A percentile compares a stretch with the other conserved stretches of the same genome.
These are phyloP conservation scores for Debaryomycetaceae sp. DNA, from an alignment of 1,139 yeast species.

Conservation along the genomic window DNA sequence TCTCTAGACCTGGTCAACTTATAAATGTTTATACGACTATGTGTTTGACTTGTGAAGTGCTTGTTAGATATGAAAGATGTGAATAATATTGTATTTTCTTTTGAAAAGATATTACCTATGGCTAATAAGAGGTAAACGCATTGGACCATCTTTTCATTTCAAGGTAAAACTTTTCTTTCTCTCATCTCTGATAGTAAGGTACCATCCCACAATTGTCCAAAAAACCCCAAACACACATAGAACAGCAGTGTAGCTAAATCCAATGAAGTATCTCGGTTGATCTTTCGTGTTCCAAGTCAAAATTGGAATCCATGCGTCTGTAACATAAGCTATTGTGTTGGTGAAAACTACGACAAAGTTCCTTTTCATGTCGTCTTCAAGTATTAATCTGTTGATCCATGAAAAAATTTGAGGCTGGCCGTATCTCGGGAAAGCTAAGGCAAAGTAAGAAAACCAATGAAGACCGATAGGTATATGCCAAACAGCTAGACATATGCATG, in stretches of 20 bases:
- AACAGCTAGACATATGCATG: slow-evolving; percentile 38
- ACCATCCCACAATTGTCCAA: slow-evolving; percentile 28
- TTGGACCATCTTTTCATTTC: too few relatives aligned
- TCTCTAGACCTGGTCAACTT: too few relatives aligned
- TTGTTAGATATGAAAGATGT: too few relatives aligned
- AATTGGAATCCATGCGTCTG: slow-evolving; percentile 47
- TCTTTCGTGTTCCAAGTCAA: slow-evolving; percentile 50
- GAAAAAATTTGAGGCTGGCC: slow-evolving; percentile 49
- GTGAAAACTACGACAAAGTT: slow-evolving; percentile 49
- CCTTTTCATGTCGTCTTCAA: slow-evolving; percentile 47
- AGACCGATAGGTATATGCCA: slow-evolving; percentile 48
- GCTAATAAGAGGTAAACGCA: too few relatives aligned
- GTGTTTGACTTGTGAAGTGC: too few relatives aligned
- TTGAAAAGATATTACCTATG: too few relatives aligned
- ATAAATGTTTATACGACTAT: too few relatives aligned
- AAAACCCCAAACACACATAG: slow-evolving; percentile 39
- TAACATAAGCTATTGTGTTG: slow-evolving; percentile 50
- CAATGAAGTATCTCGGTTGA: slow-evolving; percentile 45
- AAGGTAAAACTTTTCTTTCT: slow-evolving; percentile 2
- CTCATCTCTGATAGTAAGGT: slow-evolving; percentile 31
- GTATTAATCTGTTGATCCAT: slow-evolving; percentile 50
- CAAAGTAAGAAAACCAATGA: slow-evolving; percentile 48
- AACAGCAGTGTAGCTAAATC: slow-evolving; percentile 49
- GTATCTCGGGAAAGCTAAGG: slow-evolving; percentile 46
- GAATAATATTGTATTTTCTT: too few relatives aligned